phyloP scores from a whole-genome alignment of 2,329 filamentous ascomycete species.

The Apiospora marii region DNA sequence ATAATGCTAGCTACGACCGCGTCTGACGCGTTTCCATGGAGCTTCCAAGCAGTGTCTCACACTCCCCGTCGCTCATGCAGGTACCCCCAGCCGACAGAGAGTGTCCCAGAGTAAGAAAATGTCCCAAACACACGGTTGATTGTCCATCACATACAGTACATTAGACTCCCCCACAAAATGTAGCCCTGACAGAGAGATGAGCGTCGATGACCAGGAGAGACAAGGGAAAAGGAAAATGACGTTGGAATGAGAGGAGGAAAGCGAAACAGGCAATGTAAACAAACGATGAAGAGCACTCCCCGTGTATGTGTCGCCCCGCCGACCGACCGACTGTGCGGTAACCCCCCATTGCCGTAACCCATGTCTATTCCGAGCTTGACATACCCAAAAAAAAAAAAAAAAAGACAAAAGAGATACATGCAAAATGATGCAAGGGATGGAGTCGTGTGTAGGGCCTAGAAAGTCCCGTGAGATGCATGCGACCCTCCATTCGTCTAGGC shows the following conservation, averaged over 20 bases:
- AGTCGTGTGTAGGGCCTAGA: not conserved
- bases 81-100: slow-evolving; percentile 10
- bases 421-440: slow-evolving; percentile 15
- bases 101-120: not conserved
- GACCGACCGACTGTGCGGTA: not conserved
- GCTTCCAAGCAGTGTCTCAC: not conserved
- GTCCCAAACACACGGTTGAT: not conserved
- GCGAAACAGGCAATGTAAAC: not conserved
- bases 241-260: not conserved
- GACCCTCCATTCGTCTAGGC: not conserved
- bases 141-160: slow-evolving; percentile 18
- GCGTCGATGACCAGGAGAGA: not conserved
- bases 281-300: slow-evolving; percentile 4
- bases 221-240: not conserved
- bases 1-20: slow-evolving; percentile 15
- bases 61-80: not conserved
- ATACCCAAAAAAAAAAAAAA: not conserved
- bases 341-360: slow-evolving; percentile 9
- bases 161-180: not conserved
- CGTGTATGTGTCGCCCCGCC: not conserved
- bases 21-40: slow-evolving; percentile 4
- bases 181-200: not conserved
- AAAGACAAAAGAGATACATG: slow-evolving; percentile 11
- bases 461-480: slow-evolving; percentile 4
- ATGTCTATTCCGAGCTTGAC: slow-evolving; percentile 20